phyloP scores from a whole-genome alignment of 202 grass and related monocot genomes.

The Hordeum pubiflorum region DNA sequence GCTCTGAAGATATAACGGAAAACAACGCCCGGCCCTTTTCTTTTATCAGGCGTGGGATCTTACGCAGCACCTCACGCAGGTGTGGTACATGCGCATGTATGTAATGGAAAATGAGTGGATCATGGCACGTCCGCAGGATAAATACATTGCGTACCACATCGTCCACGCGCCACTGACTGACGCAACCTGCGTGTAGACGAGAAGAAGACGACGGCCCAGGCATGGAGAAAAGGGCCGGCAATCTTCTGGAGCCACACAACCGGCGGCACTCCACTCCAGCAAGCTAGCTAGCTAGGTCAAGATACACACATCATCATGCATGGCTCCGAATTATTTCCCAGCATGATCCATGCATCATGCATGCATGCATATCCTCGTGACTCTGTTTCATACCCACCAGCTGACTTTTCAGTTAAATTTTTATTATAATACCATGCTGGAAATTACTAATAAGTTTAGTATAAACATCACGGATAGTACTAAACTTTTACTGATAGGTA shows the following conservation, averaged over 20 bases:
- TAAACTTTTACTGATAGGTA: too few relatives aligned
- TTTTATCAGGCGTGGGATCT: too few relatives aligned
- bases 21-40: too few relatives aligned
- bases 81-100: too few relatives aligned
- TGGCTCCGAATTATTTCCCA: background rate
- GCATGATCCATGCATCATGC: background rate
- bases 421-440: background rate
- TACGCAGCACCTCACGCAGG: too few relatives aligned
- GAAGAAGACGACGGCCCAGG: background rate
- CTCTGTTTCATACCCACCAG: background rate
- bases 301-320: background rate
- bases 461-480: too few relatives aligned
- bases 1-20: too few relatives aligned
- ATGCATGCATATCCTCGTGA: background rate
- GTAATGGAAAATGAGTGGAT: background rate
- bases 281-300: background rate
- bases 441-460: too few relatives aligned
- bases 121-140: background rate
- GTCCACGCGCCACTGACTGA: background rate
- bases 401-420: background rate
- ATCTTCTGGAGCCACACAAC: slow-evolving; percentile 31
- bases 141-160: background rate
- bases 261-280: slow-evolving; percentile 12
- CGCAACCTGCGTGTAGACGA: background rate
- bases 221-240: slow-evolving; percentile 12